A percentile compares a stretch with the other conserved stretches of the same genome.
phyloP scores from a whole-genome alignment of 1,284 basidiomycete genomes.

The Violaceomyces palustris region DNA sequence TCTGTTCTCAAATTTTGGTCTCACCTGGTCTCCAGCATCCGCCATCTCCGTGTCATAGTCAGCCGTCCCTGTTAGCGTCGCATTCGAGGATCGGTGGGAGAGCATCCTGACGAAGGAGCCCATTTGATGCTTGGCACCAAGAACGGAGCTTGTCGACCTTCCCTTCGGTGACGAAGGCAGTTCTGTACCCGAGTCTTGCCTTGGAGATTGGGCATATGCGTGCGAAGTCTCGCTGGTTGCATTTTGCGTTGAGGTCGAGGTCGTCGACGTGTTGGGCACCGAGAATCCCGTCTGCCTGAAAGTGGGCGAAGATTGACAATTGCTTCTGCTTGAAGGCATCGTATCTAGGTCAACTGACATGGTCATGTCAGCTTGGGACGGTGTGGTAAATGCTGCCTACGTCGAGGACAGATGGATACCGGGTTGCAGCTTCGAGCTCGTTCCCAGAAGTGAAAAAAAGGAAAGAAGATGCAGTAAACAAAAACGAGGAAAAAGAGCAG shows the following conservation, averaged over 20 bases:
- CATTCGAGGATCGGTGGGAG: slow-evolving; percentile 1
- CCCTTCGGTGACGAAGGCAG: too few relatives aligned
- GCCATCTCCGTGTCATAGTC: slow-evolving; percentile 37
- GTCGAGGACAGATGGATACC: too few relatives aligned
- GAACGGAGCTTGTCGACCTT: slow-evolving; percentile 23
- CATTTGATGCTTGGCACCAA: slow-evolving; percentile 1
- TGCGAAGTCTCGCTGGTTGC: slow-evolving; percentile 8
- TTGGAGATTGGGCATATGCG: slow-evolving; percentile 22
- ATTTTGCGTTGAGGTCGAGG: slow-evolving; percentile 20
- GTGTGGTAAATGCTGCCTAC: too few relatives aligned
- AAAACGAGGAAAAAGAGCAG: too few relatives aligned
- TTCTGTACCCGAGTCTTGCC: too few relatives aligned
- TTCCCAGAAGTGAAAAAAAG: too few relatives aligned
- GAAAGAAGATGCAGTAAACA: too few relatives aligned
- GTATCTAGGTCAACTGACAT: slow-evolving; percentile 32
- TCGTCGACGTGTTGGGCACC: slow-evolving; percentile 21
- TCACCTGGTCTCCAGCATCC: too few relatives aligned
- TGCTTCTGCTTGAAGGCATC: slow-evolving; percentile 14
- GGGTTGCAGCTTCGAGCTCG: too few relatives aligned
- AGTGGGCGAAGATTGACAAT: slow-evolving; percentile 30
- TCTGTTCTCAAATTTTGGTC: slow-evolving; percentile 5
- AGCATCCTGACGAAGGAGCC: slow-evolving; percentile 1
- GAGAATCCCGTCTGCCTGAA: slow-evolving; percentile 33
- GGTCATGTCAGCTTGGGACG: too few relatives aligned
- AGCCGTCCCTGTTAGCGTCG: too few relatives aligned